Evolutionary conservation across 768 basidiomycete species (phyloP).

Genomic region (Tricholoma matsutake): DNA sequence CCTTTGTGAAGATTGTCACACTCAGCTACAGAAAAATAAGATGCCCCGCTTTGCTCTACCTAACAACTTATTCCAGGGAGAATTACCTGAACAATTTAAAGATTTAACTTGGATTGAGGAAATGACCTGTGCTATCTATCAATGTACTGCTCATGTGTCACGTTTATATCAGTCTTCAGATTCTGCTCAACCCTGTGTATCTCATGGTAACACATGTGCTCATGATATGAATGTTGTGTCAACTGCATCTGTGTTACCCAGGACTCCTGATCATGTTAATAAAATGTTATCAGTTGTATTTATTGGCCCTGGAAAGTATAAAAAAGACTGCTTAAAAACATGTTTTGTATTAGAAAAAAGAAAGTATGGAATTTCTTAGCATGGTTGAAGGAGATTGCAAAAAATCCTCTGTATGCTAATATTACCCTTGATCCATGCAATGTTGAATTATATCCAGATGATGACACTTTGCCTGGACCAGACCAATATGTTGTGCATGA

Average conservation of each 20-base stretch:
- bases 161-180: conserved; percentile 23
- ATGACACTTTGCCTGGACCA: not conserved
- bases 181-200: conserved; percentile 17
- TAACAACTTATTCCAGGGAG: conserved; percentile 21
- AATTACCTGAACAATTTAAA: conserved; percentile 17
- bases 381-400: conserved; percentile 15
- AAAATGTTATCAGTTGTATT: conserved; percentile 26
- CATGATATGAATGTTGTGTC: conserved; percentile 31
- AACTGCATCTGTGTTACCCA: conserved; percentile 23
- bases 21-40: not conserved
- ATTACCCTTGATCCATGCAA: not conserved
- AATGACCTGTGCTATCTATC: conserved; percentile 23
- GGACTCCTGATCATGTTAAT: conserved; percentile 22
- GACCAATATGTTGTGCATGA: conserved; percentile 15
- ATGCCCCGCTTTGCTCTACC: conserved; percentile 18
- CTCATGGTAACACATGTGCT: conserved; percentile 34
- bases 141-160: conserved; percentile 25
- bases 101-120: conserved; percentile 29
- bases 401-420: conserved; percentile 21
- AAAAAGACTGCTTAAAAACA: conserved; percentile 9
- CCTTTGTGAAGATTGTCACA: not conserved
- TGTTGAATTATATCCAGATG: conserved; percentile 1
- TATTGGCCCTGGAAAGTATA: conserved; percentile 22
- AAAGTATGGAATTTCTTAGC: conserved; percentile 23
- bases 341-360: conserved; percentile 21